Evolutionary conservation across 768 basidiomycete species (phyloP), one percentile per base, ranked within the genome.

Genomic region (Lentinula guzmanii): DNA sequence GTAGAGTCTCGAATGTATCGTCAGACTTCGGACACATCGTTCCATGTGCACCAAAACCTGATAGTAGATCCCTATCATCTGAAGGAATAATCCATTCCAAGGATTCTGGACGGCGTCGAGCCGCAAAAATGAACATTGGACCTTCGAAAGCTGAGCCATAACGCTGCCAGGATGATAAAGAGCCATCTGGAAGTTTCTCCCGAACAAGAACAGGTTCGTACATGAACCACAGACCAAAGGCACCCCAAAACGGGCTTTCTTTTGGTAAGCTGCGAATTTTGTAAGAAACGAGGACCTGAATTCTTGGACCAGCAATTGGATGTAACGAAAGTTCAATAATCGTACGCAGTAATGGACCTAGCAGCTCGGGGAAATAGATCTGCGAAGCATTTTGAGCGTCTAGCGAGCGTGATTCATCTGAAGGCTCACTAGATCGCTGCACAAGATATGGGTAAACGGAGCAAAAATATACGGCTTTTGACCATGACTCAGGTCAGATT

Each of bases 331-430:
- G 77, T 21, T 88, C 81, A 3, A 96, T 74, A 11, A 95, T 77
- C 2, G 89, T 85, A 2, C 87, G 83, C 18, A 95, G 75, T 16
- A 95, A 81, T 4, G 89, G 89, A 0, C 85, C 89, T 10, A 92
- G 78, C 1, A 95, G 82, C 61, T 90, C 84, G 0, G 91, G 90
- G 68, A 95, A 95, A 72, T 95, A 95, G 11, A 95, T 83, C 89
- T 94, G 34, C 41, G 43, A 18, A 5, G 43, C 11, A 65, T 5
- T 18, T 35, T 55, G 52, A 41, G 37, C 31, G 3, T 42, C 37
- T 16, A 15, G 21, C 9, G 18, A 3, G 10, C 10, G 5, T 13
- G 21, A 56, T 24, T 8, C 4, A 39, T 4, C 9, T 8, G 10
- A n/a, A 28, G 43, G 79, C 86, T 69, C 74, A 91, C 91, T 59